phyloP scores from a whole-genome alignment of 2,329 filamentous ascomycete genomes.

The Fonsecaea erecta region DNA sequence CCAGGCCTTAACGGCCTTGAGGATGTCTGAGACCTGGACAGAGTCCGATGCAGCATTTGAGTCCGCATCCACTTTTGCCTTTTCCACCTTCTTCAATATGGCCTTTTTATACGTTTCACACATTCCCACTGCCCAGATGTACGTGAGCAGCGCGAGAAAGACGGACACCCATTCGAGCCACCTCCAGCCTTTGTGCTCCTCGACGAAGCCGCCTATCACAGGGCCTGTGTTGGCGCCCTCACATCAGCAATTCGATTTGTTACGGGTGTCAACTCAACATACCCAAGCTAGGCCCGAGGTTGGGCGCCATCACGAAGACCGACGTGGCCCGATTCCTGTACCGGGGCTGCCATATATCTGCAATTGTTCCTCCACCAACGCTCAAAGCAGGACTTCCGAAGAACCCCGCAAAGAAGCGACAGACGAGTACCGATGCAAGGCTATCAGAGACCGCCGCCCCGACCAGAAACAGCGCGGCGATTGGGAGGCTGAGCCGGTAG shows the following conservation, averaged over 20 bases:
- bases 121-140: conserved; percentile 61
- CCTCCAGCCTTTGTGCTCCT: conserved; percentile 67
- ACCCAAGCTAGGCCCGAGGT: conserved; percentile 62
- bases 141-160: conserved; percentile 61
- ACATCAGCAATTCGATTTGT: background rate
- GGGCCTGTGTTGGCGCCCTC: conserved; percentile 60
- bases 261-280: conserved; percentile 21
- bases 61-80: background rate
- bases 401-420: conserved; percentile 75
- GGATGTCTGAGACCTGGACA: conserved; percentile 62
- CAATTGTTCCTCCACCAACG: conserved; percentile 20
- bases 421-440: conserved; percentile 70
- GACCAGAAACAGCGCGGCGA: conserved; percentile 57
- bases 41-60: background rate
- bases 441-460: conserved; percentile 58
- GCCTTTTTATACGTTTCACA: conserved; percentile 9
- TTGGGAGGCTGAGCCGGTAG: conserved; percentile 68
- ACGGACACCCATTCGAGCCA: conserved; percentile 75
- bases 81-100: background rate
- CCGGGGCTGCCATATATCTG: conserved; percentile 21
- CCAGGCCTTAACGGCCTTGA: background rate
- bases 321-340: conserved; percentile 59
- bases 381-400: conserved; percentile 57
- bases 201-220: conserved; percentile 71
- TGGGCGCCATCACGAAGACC: conserved; percentile 61